These are phyloP conservation scores for Bryopsis sp. DNA, from an alignment of 139 green algal genomes.

Conservation along the genomic window DNA sequence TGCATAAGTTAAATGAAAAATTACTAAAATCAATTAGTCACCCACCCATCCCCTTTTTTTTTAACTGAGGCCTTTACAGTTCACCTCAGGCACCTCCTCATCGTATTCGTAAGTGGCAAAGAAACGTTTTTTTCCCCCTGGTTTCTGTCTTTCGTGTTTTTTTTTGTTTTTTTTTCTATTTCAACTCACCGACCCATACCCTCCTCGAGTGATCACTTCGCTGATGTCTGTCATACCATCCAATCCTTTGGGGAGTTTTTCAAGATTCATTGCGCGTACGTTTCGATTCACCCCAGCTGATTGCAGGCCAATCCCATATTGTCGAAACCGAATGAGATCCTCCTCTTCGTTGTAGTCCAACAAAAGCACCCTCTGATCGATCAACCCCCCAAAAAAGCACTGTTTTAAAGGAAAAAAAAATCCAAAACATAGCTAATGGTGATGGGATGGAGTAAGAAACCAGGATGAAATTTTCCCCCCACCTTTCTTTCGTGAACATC, in stretches of 20 bases:
- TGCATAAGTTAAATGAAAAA: too few species aligned
- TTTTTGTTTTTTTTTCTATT: too few species aligned
- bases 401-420: background rate
- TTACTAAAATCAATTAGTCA: too few species aligned
- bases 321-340: constrained; percentile 63
- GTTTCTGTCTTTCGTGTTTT: too few species aligned
- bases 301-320: constrained; percentile 74
- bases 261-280: constrained; percentile 65
- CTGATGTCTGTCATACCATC: constrained; percentile 65
- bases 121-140: too few species aligned
- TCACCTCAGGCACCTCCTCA: too few species aligned
- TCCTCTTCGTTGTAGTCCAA: constrained; percentile 54
- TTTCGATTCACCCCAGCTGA: constrained; percentile 66
- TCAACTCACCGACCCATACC: constrained; percentile 70
- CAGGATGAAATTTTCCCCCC: constrained; percentile 28
- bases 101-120: too few species aligned
- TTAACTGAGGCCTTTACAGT: too few species aligned
- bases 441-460: constrained; percentile 17
- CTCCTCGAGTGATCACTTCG: constrained; percentile 76
- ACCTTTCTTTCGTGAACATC: constrained; percentile 65
- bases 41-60: too few species aligned
- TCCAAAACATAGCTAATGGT: background rate
- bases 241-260: constrained; percentile 58
- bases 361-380: constrained; percentile 68
- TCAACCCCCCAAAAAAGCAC: too few species aligned